Percentiles rank a stretch among this genome's conserved stretches.
phyloP scores from a whole-genome alignment of 1,284 basidiomycete genomes.

The Xerocomus minutiporus region DNA sequence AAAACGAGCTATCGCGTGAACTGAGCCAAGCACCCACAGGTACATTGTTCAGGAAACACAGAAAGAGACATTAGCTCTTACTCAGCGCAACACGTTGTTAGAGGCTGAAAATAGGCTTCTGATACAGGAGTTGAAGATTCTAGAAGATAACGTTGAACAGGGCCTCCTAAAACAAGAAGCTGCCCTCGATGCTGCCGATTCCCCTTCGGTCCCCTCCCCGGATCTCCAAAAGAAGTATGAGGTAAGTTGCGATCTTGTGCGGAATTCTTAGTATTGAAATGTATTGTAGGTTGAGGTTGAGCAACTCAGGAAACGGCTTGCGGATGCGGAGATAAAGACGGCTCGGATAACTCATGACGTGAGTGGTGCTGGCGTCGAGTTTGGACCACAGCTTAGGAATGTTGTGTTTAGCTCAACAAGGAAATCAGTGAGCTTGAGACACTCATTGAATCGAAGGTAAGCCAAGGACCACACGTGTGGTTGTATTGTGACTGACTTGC shows the following conservation, averaged over 20 bases:
- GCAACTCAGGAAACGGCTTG: conserved; percentile 61
- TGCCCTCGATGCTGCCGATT: conserved; percentile 35
- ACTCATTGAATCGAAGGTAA: conserved; percentile 82
- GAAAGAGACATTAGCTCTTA: conserved; percentile 68
- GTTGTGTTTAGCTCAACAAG: conserved; percentile 65
- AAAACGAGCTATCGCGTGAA: not conserved
- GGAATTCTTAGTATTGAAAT: conserved; percentile 6
- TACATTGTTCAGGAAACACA: conserved; percentile 86
- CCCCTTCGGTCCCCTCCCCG: conserved; percentile 19
- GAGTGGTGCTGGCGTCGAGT: conserved; percentile 23
- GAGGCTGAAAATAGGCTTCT: conserved; percentile 76
- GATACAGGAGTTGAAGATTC: conserved; percentile 61
- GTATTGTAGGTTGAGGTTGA: conserved; percentile 55
- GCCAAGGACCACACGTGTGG: conserved; percentile 8
- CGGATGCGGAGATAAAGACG: conserved; percentile 69
- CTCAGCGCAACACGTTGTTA: conserved; percentile 64
- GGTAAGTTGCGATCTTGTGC: conserved; percentile 33
- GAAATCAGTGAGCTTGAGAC: conserved; percentile 88
- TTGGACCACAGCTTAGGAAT: conserved; percentile 7
- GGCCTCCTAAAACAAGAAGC: conserved; percentile 51
- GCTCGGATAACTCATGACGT: conserved; percentile 70
- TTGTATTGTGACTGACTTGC: conserved; percentile 11
- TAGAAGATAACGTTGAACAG: conserved; percentile 75
- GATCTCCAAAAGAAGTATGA: conserved; percentile 52
- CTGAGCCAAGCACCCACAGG: conserved; percentile 36